phyloP scores from a whole-genome alignment of 2,329 filamentous ascomycete species.

The Fusarium sp. region DNA sequence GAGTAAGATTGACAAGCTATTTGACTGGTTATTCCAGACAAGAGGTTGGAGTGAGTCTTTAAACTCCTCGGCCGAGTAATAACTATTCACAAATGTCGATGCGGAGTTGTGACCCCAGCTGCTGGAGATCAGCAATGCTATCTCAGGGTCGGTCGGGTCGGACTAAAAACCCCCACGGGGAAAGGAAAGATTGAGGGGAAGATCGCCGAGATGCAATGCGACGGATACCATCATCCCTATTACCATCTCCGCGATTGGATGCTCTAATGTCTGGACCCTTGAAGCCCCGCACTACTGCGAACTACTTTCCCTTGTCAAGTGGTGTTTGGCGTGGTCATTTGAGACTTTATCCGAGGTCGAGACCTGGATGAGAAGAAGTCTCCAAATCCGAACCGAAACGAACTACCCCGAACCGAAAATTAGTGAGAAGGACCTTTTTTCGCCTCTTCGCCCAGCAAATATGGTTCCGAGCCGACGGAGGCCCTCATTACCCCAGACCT shows the following conservation, averaged over 20 bases:
- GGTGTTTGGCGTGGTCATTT: conserved; percentile 1
- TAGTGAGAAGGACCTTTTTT: not conserved
- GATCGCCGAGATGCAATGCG: conserved; percentile 14
- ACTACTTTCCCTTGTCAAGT: not conserved
- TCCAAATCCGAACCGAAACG: conserved; percentile 14
- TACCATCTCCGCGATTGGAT: not conserved
- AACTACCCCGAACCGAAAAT: conserved; percentile 8
- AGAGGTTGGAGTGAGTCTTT: conserved; percentile 12
- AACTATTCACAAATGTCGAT: not conserved
- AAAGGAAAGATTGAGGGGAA: conserved; percentile 16
- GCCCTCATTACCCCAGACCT: not conserved
- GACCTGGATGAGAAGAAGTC: not conserved
- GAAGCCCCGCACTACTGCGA: not conserved
- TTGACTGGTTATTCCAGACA: not conserved
- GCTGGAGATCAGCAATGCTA: not conserved
- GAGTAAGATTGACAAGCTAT: not conserved
- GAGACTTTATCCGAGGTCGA: not conserved
- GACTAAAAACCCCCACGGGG: conserved; percentile 19
- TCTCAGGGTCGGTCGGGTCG: not conserved
- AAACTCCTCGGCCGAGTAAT: not conserved
- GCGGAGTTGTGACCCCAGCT: not conserved
- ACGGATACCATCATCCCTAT: not conserved
- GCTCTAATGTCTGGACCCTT: not conserved
- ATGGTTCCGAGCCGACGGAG: conserved; percentile 8
- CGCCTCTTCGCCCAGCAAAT: not conserved